Percentiles rank a stretch among this genome's conserved stretches.
Conservation (phyloP, 2,329 filamentous ascomycete species). For the Fusarium nelsonii region DNA sequence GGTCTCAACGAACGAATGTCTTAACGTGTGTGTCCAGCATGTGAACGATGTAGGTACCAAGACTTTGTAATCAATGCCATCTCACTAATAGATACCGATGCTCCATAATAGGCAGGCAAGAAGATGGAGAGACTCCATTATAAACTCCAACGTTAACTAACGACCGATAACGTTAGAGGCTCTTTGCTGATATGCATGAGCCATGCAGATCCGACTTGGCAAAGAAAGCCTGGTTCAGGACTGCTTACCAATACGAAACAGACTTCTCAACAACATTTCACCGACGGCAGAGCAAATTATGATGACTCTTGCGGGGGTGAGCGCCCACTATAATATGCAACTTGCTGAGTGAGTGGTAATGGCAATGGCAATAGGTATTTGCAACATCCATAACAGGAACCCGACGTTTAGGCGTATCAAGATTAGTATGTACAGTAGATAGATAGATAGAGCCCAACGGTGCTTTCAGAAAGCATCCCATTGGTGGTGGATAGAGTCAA, state of each 20-base stretch:
- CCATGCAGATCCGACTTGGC: conserved; percentile 5
- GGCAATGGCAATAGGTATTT: not conserved
- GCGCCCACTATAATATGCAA: conserved; percentile 11
- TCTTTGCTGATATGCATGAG: conserved; percentile 23
- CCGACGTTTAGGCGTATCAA: conserved; percentile 2
- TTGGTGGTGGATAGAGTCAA: not conserved
- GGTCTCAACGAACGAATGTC: no score
- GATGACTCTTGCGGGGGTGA: conserved; percentile 12
- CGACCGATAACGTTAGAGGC: conserved; percentile 25
- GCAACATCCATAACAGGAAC: conserved; percentile 4
- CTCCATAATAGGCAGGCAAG: no score
- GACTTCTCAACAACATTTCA: conserved; percentile 11
- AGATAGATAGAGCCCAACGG: not conserved
- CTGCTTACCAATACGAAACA: conserved; percentile 27
- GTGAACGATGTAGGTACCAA: not conserved
- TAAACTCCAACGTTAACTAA: not conserved
- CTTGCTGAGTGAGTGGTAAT: conserved; percentile 2
- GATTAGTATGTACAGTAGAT: no score
- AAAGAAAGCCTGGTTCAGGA: not conserved
- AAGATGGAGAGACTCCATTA: not conserved
- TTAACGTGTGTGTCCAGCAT: no score
- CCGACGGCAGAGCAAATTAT: conserved; percentile 6
- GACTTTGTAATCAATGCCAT: not conserved
- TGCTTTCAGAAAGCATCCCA: not conserved
- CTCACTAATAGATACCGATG: no score